Evolutionary conservation across 495 filamentous ascomycete genomes (phyloP).

Genomic region (Copromyces sp.): DNA sequence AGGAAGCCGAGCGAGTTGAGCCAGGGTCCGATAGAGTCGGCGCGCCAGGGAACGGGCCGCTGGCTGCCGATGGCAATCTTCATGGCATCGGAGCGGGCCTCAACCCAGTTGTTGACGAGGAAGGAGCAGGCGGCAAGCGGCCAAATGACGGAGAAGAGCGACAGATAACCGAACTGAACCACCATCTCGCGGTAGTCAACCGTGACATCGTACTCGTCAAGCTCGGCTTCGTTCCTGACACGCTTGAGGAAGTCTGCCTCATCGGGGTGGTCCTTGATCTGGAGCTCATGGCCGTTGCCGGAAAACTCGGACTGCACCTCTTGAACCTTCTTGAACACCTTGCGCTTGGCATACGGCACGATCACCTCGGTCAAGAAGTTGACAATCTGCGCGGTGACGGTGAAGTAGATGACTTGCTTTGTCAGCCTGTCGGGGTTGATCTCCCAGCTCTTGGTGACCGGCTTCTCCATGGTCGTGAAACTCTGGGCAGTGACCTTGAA

Average conservation of each 20-base stretch:
- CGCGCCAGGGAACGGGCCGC: slow-evolving; percentile 73
- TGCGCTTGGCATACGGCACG: slow-evolving; percentile 75
- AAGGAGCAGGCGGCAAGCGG: slow-evolving; percentile 82
- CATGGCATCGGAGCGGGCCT: slow-evolving; percentile 83
- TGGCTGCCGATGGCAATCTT: slow-evolving; percentile 90
- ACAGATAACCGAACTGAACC: slow-evolving; percentile 80
- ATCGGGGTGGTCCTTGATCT: slow-evolving; percentile 51
- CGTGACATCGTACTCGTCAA: slow-evolving; percentile 78
- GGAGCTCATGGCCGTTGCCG: slow-evolving; percentile 24
- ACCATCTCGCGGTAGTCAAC: slow-evolving; percentile 90
- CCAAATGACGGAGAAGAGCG: slow-evolving; percentile 89
- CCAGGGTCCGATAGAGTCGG: slow-evolving; percentile 94
- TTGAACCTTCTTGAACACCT: slow-evolving; percentile 62
- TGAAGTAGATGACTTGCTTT: slow-evolving; percentile 95
- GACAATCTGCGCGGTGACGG: slow-evolving; percentile 89
- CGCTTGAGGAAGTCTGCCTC: slow-evolving; percentile 69
- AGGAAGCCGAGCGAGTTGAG: slow-evolving; percentile 77
- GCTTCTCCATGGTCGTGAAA: slow-evolving; percentile 62
- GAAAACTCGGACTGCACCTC: slow-evolving; percentile 51
- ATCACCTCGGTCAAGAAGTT: slow-evolving; percentile 78
- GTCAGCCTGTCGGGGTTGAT: slow-evolving; percentile 78
- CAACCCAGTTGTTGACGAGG: slow-evolving; percentile 92
- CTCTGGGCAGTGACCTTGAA: slow-evolving; percentile 68
- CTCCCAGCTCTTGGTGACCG: slow-evolving; percentile 60
- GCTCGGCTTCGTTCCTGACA: slow-evolving; percentile 78